Conservation (phyloP, 805 yeast species). For the Metschnikowia henanensis region DNA sequence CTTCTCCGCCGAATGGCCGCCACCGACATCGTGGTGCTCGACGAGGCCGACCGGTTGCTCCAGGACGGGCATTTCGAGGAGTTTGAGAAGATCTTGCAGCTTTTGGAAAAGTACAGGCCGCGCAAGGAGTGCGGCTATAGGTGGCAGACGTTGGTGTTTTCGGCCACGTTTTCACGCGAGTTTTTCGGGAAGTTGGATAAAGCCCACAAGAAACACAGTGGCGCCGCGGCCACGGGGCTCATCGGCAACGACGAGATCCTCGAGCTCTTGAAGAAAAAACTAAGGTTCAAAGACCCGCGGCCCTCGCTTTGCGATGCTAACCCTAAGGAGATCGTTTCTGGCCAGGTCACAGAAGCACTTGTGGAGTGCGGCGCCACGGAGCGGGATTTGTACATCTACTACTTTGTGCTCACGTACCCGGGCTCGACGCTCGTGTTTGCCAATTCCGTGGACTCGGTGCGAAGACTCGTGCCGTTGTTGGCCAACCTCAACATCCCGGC, state of each 20-base stretch:
- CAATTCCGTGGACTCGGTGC: constrained; percentile 93
- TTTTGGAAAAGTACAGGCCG: constrained; percentile 54
- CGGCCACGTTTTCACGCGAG: constrained; percentile 89
- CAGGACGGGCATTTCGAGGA: constrained; percentile 98
- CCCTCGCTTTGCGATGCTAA: constrained; percentile 83
- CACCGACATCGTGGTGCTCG: constrained; percentile 63
- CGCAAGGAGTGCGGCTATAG: constrained; percentile 37
- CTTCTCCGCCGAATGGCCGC: constrained; percentile 41
- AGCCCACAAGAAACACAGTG: constrained; percentile 24
- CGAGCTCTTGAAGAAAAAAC: constrained; percentile 61
- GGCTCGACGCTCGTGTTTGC: constrained; percentile 91
- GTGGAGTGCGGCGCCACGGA: constrained; percentile 91
- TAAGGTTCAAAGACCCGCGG: constrained; percentile 63
- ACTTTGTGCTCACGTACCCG: constrained; percentile 81
- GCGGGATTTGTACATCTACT: constrained; percentile 87
- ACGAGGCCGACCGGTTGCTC: constrained; percentile 93
- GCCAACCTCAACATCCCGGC: constrained; percentile 66
- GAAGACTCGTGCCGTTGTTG: constrained; percentile 75
- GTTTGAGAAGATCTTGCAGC: constrained; percentile 73
- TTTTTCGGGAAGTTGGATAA: constrained; percentile 70
- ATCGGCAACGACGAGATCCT: constrained; percentile 60
- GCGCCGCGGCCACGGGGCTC: constrained; percentile 22
- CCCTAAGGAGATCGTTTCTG: constrained; percentile 78
- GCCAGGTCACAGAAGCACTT: constrained; percentile 76
- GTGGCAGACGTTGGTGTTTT: constrained; percentile 89